Conservation (phyloP, 2,329 filamentous ascomycete genomes). For the Fusarium nygamai region DNA sequence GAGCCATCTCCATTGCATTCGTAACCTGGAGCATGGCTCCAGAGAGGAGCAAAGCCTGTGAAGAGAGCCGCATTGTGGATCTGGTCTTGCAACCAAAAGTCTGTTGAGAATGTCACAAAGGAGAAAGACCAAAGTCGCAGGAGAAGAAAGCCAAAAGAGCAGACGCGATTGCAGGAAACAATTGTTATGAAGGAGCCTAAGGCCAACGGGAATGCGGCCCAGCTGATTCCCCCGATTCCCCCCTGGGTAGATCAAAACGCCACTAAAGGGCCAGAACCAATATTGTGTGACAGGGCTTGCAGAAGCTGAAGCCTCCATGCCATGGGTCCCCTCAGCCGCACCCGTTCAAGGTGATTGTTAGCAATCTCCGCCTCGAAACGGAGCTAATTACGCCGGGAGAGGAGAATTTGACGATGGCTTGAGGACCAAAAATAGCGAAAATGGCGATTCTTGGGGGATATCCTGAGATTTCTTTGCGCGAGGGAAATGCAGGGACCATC, state of each 20-base stretch:
- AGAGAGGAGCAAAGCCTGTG: not conserved
- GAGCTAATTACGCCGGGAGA: not conserved
- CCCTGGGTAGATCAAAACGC: not conserved
- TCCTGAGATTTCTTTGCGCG: accelerated
- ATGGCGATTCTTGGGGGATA: not conserved
- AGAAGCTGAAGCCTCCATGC: not conserved
- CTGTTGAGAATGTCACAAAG: too few species aligned
- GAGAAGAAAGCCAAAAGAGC: too few species aligned
- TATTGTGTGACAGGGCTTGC: not conserved
- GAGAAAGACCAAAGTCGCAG: too few species aligned
- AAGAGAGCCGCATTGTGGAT: too few species aligned
- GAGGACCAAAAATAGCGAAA: not conserved
- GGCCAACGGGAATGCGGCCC: not conserved
- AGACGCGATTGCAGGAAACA: not conserved
- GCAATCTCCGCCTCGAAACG: not conserved
- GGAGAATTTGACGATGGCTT: too few species aligned
- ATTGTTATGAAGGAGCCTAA: not conserved
- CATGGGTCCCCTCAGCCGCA: not conserved
- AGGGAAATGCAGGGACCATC: not conserved
- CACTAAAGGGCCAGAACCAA: not conserved
- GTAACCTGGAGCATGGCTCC: not conserved
- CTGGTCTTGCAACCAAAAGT: too few species aligned
- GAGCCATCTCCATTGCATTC: not conserved
- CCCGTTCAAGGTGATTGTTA: not conserved
- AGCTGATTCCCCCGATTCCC: not conserved